Conservation (phyloP, 352 stramenopile genomes). For the Hyaloperonospora brassicae region DNA sequence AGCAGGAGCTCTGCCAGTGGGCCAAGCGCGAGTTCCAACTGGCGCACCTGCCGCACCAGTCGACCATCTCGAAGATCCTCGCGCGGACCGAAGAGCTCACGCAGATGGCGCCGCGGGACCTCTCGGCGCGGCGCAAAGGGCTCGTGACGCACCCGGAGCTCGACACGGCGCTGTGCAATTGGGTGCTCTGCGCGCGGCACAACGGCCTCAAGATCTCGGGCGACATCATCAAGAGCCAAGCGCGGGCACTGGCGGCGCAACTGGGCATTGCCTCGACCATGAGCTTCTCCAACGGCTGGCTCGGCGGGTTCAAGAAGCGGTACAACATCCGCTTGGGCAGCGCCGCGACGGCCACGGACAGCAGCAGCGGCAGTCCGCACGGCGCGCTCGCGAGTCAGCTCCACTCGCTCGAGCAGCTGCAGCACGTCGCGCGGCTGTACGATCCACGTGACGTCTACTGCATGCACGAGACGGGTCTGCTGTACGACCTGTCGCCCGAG, state of each 20-base stretch:
- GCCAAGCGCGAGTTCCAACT: conserved; percentile 54
- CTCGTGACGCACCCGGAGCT: conserved; percentile 48
- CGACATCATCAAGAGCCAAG: conserved; percentile 57
- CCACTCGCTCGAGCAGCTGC: conserved; percentile 27
- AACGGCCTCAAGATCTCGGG: conserved; percentile 45
- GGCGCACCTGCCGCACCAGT: conserved; percentile 45
- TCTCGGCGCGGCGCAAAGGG: conserved; percentile 31
- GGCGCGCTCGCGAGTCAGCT: conserved; percentile 9
- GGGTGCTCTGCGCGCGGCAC: conserved; percentile 42
- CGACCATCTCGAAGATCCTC: conserved; percentile 61
- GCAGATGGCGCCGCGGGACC: conserved; percentile 39
- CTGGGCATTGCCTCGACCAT: conserved; percentile 40
- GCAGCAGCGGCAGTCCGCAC: conserved; percentile 9
- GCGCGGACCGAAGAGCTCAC: conserved; percentile 36
- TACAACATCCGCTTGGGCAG: conserved; percentile 47
- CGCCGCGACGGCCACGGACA: conserved; percentile 19
- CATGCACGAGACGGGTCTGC: conserved; percentile 48
- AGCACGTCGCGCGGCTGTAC: conserved; percentile 31
- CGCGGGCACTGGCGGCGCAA: conserved; percentile 29
- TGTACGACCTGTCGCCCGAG: conserved; percentile 43
- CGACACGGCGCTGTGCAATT: conserved; percentile 55
- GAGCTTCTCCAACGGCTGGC: conserved; percentile 59
- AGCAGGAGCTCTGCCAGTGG: conserved; percentile 55
- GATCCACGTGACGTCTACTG: conserved; percentile 45
- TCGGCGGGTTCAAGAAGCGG: conserved; percentile 55